Evolutionary conservation across 371 early-diverging fungal species (phyloP), one percentile per base, ranked within the genome.

Genomic region (Chytridiales sp.): DNA sequence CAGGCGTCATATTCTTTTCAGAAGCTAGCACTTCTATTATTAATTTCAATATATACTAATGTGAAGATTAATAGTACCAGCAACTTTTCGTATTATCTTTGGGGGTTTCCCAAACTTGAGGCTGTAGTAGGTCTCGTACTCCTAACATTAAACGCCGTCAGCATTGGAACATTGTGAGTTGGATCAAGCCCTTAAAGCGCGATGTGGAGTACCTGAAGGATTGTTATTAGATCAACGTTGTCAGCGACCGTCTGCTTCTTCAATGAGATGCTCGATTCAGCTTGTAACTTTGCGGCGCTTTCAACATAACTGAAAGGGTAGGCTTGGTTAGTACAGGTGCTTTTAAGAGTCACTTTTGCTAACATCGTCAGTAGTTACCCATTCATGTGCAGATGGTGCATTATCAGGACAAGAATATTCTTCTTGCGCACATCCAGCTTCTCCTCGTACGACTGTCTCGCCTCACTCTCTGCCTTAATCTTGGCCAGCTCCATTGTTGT

Each of bases 61-160:
- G n/a, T 13, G 5, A n/a, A 17, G 17, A n/a, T n/a, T n/a, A 38
- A 38, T 17, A 38, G 5, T 56, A 56, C 41, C 65, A 5, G 39
- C 51, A 9, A 47, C 30, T 29, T 73, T 74, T 11, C 70, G 58
- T 21, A 64, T 48, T 4, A 80, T 63, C 52, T 75, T 75, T 1
- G 78, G 75, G 1, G 56, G 31, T 53, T 69, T 70, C 38, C 75
- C 72, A 65, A 77, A 80, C 66, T 77, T 76, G 61, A 78, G 64
- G n/a, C 26, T 15, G 50, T 75, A 72, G 61, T 70, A 78, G 5
- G 34, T 56, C 44, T 80, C 81, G 59, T 66, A 80, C 42, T 80
- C 81, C 80, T 78, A 35, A 8, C 17, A 55, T 31, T 26, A 1
- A 32, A 1, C 4, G 27, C n/a, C n/a, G n/a, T n/a, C n/a, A n/a